These are phyloP conservation scores for Septoria petroselini DNA, from an alignment of 2,329 filamentous ascomycete species.

Conservation along the genomic window DNA sequence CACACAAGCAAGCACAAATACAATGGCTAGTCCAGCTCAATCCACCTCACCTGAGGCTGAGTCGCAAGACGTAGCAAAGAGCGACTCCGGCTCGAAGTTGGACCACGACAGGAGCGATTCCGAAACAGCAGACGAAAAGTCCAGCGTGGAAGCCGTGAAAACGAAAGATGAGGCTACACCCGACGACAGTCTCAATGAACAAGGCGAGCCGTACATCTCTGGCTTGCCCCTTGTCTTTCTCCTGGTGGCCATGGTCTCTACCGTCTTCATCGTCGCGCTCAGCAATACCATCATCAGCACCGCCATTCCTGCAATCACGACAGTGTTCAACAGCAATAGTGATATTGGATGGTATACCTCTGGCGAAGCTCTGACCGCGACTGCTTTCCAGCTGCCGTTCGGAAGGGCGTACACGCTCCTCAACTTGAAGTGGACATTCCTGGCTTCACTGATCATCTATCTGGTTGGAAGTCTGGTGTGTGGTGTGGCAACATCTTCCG, in stretches of 20 bases:
- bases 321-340: conserved; percentile 45
- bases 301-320: conserved; percentile 48
- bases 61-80: background rate
- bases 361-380: conserved; percentile 45
- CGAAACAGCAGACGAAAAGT: too few relatives aligned
- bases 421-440: conserved; percentile 44
- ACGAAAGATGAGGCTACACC: too few relatives aligned
- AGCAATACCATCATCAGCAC: conserved; percentile 41
- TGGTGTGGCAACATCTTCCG: conserved; percentile 47
- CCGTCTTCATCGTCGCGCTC: conserved; percentile 27
- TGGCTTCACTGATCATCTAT: conserved; percentile 43
- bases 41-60: too few relatives aligned
- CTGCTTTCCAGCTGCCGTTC: conserved; percentile 44
- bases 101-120: too few relatives aligned
- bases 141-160: too few relatives aligned
- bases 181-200: too few relatives aligned
- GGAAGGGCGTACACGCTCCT: conserved; percentile 45
- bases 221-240: background rate
- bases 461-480: conserved; percentile 51
- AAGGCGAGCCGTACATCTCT: too few relatives aligned
- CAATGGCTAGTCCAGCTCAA: too few relatives aligned
- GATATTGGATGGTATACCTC: conserved; percentile 51
- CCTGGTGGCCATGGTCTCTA: conserved; percentile 6
- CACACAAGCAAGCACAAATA: too few relatives aligned
- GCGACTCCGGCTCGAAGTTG: too few relatives aligned